Conservation (phyloP, 495 filamentous ascomycete species). For the Opeltia flavorubescens region DNA sequence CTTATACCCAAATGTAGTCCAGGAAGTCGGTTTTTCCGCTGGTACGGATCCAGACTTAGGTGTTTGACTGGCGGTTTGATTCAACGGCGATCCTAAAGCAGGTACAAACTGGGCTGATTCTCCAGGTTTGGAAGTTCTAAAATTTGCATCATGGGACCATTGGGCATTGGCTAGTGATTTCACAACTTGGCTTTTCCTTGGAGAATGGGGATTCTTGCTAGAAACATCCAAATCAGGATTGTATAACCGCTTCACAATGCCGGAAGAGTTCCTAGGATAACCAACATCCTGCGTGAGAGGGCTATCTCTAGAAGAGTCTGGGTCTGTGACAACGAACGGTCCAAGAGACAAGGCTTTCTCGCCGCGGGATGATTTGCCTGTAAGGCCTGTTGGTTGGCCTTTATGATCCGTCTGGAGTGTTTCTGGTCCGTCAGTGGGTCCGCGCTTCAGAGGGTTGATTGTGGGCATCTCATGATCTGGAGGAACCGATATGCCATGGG, state of each 20-base stretch:
- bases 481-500: neutral
- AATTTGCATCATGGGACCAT: too few relatives aligned
- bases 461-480: neutral
- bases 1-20: too few relatives aligned
- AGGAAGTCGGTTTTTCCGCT: too few relatives aligned
- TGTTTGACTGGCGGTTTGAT: too few relatives aligned
- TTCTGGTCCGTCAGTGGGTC: neutral
- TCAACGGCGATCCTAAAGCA: too few relatives aligned
- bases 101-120: too few relatives aligned
- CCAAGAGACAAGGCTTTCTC: neutral
- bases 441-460: conserved; percentile 6
- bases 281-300: neutral
- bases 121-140: too few relatives aligned
- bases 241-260: conserved; percentile 1
- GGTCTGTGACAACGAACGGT: neutral
- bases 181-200: neutral
- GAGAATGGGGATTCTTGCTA: neutral
- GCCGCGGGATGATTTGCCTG: neutral
- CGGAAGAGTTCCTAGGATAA: neutral
- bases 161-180: neutral
- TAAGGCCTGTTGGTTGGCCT: neutral
- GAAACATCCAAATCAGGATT: neutral
- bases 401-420: neutral
- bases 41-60: too few relatives aligned
- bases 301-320: neutral